These are phyloP conservation scores for Gastrolobium villosum DNA, from an alignment of 306 rosid genomes.

Conservation along the genomic window DNA sequence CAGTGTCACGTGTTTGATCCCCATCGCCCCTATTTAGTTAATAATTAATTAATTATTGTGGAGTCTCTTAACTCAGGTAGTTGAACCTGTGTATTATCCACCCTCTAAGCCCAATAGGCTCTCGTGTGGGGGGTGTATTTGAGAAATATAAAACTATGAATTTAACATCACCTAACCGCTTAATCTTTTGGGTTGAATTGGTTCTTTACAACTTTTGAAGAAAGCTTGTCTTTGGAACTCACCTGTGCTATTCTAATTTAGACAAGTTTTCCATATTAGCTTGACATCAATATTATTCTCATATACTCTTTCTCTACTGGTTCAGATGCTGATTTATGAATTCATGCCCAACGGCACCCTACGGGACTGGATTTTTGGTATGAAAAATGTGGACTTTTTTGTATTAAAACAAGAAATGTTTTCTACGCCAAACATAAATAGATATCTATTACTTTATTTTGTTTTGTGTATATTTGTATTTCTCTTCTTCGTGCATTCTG, in stretches of 20 bases:
- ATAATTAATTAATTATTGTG: too few species aligned
- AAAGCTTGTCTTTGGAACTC: slow-evolving; percentile 12
- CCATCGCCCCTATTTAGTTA: too few species aligned
- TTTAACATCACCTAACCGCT: too few species aligned
- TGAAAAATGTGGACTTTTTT: slow-evolving; percentile 36
- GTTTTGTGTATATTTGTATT: slow-evolving; percentile 14
- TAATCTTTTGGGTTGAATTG: too few species aligned
- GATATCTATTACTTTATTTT: slow-evolving; percentile 12
- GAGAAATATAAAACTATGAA: too few species aligned
- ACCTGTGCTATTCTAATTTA: slow-evolving; percentile 20
- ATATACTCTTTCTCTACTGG: slow-evolving; percentile 42
- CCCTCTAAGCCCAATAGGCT: too few species aligned
- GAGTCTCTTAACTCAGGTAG: too few species aligned
- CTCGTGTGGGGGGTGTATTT: too few species aligned
- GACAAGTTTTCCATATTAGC: slow-evolving; percentile 20
- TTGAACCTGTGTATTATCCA: too few species aligned
- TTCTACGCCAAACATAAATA: background rate
- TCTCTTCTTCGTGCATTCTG: slow-evolving; percentile 16
- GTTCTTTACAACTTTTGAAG: background rate
- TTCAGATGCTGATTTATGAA: slow-evolving; percentile 93
- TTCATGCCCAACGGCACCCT: slow-evolving; percentile 91
- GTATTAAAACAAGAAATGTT: background rate
- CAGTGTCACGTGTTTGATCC: too few species aligned
- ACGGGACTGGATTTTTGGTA: slow-evolving; percentile 88
- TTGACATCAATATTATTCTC: slow-evolving; percentile 41